Evolutionary conservation across 2,329 filamentous ascomycete genomes (phyloP).

Genomic region (Cercospora zeae-maydis): DNA sequence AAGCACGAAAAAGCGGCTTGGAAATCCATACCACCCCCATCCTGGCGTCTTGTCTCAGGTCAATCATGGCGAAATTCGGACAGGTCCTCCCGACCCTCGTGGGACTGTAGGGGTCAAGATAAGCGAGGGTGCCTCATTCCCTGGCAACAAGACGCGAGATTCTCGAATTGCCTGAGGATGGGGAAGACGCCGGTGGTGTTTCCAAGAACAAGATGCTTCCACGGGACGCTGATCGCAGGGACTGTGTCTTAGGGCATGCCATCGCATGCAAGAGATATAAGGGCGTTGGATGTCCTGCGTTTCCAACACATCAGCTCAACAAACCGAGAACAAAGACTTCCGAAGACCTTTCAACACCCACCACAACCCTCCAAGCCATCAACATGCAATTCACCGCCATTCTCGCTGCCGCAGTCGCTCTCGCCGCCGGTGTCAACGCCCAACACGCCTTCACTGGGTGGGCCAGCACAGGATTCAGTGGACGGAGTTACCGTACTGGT

Average conservation of each 20-base stretch:
- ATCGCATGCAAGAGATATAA: neutral
- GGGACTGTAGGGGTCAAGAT: neutral
- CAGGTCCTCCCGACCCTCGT: neutral
- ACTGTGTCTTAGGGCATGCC: neutral
- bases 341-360: neutral
- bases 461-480: neutral
- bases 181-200: neutral
- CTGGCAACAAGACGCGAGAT: neutral
- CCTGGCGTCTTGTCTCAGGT: neutral
- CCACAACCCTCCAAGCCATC: neutral
- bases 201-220: neutral
- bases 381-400: slow-evolving; percentile 4
- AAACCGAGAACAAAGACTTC: neutral
- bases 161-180: neutral
- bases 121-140: neutral
- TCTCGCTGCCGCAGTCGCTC: neutral
- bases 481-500: slow-evolving; percentile 2
- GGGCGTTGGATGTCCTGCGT: neutral
- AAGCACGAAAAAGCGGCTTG: neutral
- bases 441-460: neutral
- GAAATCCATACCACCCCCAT: neutral
- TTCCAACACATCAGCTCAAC: neutral
- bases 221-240: neutral
- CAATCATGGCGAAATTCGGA: neutral
- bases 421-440: neutral